Conservation (phyloP, 2,329 filamentous ascomycete species). For the Colletotrichum australisinense region DNA sequence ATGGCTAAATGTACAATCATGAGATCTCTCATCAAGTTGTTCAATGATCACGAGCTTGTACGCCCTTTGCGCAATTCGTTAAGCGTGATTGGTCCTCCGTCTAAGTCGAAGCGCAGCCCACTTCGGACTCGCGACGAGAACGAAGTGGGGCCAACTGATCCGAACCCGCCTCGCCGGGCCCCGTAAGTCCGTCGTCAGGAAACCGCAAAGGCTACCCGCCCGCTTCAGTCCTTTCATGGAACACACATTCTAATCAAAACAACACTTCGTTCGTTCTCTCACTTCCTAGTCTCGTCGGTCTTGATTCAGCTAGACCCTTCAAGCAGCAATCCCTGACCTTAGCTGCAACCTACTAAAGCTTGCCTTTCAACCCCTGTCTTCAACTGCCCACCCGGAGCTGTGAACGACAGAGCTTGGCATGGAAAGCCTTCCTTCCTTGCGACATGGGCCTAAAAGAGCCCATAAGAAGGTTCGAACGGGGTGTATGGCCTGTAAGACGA, state of each 20-base stretch:
- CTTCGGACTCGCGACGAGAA: background rate
- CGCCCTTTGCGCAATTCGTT: background rate
- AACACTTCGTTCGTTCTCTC: no score
- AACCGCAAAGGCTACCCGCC: background rate
- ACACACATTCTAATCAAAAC: no score
- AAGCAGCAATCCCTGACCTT: no score
- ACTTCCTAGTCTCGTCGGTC: no score
- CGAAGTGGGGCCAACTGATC: background rate
- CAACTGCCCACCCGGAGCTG: background rate
- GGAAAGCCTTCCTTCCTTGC: background rate
- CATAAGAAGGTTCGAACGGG: conserved; percentile 49
- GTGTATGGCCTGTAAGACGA: conserved; percentile 49
- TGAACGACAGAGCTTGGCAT: background rate
- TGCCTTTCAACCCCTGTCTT: no score
- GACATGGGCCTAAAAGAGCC: conserved; percentile 1
- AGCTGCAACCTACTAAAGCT: no score
- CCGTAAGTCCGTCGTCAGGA: background rate
- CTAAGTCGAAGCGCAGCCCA: background rate
- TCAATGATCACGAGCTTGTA: no score
- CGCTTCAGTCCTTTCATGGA: no score
- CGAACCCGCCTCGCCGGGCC: background rate
- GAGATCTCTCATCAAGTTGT: no score
- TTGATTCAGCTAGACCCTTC: no score
- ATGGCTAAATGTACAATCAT: no score
- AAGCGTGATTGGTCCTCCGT: background rate